Conservation (phyloP, 768 basidiomycete species). For the Fistulinella prunicolor region DNA sequence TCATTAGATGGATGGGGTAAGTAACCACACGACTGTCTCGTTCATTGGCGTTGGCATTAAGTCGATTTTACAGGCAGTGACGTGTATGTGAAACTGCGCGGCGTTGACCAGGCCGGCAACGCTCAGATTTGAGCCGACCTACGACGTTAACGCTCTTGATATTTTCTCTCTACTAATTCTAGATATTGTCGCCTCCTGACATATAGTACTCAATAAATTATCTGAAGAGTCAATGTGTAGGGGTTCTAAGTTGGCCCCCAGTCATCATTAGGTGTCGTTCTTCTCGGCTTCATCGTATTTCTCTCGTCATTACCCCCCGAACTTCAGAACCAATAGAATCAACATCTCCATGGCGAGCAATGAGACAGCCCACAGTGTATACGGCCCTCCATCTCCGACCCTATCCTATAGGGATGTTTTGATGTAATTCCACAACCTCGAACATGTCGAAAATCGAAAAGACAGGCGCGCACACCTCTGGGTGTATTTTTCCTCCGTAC, state of each 20-base stretch:
- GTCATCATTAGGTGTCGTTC: too few species aligned
- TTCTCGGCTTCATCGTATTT: too few species aligned
- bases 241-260: not conserved
- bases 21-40: conserved; percentile 13
- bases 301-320: too few species aligned
- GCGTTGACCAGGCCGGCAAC: conserved; percentile 51
- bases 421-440: too few species aligned
- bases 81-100: conserved; percentile 52
- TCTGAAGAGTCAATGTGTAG: not conserved
- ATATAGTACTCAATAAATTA: conserved; percentile 5
- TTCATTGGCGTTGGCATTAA: not conserved
- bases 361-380: too few species aligned
- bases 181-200: not conserved
- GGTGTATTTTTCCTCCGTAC: conserved; percentile 45
- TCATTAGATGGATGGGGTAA: conserved; percentile 83
- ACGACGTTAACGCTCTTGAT: not conserved
- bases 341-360: too few species aligned
- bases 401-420: too few species aligned
- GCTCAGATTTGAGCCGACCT: conserved; percentile 39
- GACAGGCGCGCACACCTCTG: conserved; percentile 51
- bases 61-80: conserved; percentile 39
- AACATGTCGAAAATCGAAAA: too few species aligned
- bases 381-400: too few species aligned
- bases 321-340: too few species aligned
- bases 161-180: not conserved